phyloP scores from a whole-genome alignment of 2,329 filamentous ascomycete species.

The Venturia pyrina region DNA sequence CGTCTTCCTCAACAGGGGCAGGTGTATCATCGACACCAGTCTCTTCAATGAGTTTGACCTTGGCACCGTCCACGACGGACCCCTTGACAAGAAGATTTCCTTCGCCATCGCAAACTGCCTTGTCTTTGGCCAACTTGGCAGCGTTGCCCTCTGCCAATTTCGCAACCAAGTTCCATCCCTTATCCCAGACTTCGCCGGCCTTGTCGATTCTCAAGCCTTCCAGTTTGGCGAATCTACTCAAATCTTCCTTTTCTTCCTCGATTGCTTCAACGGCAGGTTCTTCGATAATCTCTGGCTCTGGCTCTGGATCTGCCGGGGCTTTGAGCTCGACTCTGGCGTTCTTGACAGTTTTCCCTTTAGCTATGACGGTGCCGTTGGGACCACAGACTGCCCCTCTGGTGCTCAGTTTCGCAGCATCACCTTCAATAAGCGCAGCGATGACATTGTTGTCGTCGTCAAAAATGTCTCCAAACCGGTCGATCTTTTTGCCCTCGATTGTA shows the following conservation, averaged over 20 bases:
- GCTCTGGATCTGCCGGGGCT: background rate
- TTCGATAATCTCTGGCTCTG: slow-evolving; percentile 51
- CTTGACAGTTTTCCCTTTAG: background rate
- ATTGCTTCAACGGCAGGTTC: slow-evolving; percentile 59
- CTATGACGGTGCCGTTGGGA: slow-evolving; percentile 5
- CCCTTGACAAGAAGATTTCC: slow-evolving; percentile 3
- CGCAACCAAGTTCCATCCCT: slow-evolving; percentile 47
- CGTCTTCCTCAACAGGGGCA: slow-evolving; percentile 10
- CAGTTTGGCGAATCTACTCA: background rate
- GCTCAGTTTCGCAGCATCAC: slow-evolving; percentile 55
- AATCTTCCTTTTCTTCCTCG: background rate
- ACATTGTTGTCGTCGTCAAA: slow-evolving; percentile 61
- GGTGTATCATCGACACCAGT: slow-evolving; percentile 14
- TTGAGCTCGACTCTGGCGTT: slow-evolving; percentile 6
- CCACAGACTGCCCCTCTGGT: slow-evolving; percentile 31
- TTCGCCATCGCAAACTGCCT: slow-evolving; percentile 2
- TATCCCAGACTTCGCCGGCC: slow-evolving; percentile 68
- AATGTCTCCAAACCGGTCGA: slow-evolving; percentile 45
- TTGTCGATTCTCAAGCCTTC: slow-evolving; percentile 2
- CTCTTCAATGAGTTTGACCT: slow-evolving; percentile 16
- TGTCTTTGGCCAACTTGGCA: background rate
- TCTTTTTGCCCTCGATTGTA: slow-evolving; percentile 44
- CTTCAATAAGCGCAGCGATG: slow-evolving; percentile 61
- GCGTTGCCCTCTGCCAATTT: background rate
- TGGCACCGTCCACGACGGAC: background rate